These are phyloP conservation scores for Pogostemon cablin DNA, from an alignment of 257 asterid species.

Conservation along the genomic window DNA sequence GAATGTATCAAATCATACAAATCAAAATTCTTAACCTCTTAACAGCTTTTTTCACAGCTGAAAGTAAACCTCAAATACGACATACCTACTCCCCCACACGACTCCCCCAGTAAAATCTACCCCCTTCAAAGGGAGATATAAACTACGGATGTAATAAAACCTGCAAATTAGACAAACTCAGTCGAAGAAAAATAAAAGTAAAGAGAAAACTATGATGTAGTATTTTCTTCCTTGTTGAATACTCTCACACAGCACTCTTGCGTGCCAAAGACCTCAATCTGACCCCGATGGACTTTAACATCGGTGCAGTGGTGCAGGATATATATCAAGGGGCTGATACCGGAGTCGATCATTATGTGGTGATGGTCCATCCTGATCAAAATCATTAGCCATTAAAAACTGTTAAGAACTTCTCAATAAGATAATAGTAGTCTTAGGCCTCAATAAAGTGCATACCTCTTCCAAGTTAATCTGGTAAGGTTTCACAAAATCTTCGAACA, in stretches of 20 bases:
- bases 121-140: background rate
- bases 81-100: background rate
- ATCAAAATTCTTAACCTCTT: background rate
- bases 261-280: no score
- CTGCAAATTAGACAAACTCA: no score
- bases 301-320: slow-evolving; percentile 90
- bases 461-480: slow-evolving; percentile 79
- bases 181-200: background rate
- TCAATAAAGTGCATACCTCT: slow-evolving; percentile 49
- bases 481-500: slow-evolving; percentile 93
- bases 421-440: background rate
- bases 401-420: background rate
- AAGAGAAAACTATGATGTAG: background rate
- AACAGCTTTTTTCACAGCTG: background rate
- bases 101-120: background rate
- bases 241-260: no score
- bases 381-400: background rate
- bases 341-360: slow-evolving; percentile 73
- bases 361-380: slow-evolving; percentile 73
- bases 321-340: slow-evolving; percentile 76
- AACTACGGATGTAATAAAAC: background rate
- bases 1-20: background rate
- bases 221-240: no score
- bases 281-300: slow-evolving; percentile 36
- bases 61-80: background rate